Percentiles rank a stretch among this genome's conserved stretches.
Conservation (phyloP, 805 yeast genomes). For the Suhomyces vadensis region DNA sequence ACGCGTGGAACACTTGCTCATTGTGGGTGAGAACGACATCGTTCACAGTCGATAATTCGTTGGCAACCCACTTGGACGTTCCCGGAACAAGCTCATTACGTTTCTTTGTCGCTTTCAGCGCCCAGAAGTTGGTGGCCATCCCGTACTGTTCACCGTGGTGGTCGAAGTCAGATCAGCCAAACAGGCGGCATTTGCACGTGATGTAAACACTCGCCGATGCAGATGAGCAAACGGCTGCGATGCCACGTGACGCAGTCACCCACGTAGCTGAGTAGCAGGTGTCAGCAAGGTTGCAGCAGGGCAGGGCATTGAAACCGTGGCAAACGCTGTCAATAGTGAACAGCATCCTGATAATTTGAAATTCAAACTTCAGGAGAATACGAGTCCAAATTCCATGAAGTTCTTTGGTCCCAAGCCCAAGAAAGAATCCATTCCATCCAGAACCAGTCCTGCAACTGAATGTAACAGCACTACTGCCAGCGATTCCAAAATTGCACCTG, state of each 20-base stretch:
- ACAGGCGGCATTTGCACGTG: background rate
- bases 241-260: too few relatives aligned
- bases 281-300: too few relatives aligned
- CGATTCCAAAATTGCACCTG: background rate
- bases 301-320: too few relatives aligned
- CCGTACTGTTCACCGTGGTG: too few relatives aligned
- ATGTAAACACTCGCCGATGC: too few relatives aligned
- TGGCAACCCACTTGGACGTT: slow-evolving; percentile 51
- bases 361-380: background rate
- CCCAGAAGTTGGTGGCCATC: slow-evolving; percentile 28
- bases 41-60: slow-evolving; percentile 42
- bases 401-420: background rate
- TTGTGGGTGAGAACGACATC: slow-evolving; percentile 37
- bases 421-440: background rate
- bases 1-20: slow-evolving; percentile 41
- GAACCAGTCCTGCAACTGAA: background rate
- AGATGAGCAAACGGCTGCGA: too few relatives aligned
- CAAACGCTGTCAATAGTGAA: too few relatives aligned
- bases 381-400: background rate
- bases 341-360: background rate
- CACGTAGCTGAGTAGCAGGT: too few relatives aligned
- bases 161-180: background rate
- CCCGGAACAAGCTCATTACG: slow-evolving; percentile 45
- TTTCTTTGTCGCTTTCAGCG: slow-evolving; percentile 32
- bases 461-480: too few relatives aligned